Percentiles rank a stretch among this genome's conserved stretches.
Evolutionary conservation across 2,329 filamentous ascomycete species (phyloP).

Genomic region (Fusarium praegraminearum): DNA sequence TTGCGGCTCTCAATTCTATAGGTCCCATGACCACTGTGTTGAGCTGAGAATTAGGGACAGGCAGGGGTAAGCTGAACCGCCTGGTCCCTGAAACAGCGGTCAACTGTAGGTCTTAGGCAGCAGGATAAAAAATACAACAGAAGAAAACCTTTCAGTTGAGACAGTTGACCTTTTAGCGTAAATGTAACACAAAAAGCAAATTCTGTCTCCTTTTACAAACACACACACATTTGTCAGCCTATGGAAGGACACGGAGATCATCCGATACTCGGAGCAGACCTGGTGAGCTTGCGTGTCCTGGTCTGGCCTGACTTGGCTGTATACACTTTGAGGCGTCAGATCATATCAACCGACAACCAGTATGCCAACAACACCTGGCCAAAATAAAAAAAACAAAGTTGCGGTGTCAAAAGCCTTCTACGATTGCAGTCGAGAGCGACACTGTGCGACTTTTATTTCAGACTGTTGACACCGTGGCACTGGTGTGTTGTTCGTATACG

Average conservation of each 20-base stretch:
- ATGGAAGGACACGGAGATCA: not conserved
- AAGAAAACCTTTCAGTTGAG: not conserved
- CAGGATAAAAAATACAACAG: constrained; percentile 11
- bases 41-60: constrained; percentile 26
- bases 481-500: not conserved
- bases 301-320: not conserved
- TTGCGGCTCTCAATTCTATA: constrained; percentile 24
- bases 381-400: constrained; percentile 11
- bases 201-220: not conserved
- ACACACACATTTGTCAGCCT: not conserved
- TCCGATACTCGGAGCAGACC: constrained; percentile 2
- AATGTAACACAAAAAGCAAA: not conserved
- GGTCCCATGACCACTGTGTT: constrained; percentile 15
- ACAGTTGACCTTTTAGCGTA: not conserved
- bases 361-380: not conserved
- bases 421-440: not conserved
- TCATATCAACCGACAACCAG: not conserved
- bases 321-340: not conserved
- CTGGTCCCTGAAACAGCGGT: constrained; percentile 27
- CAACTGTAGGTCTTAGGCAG: constrained; percentile 22
- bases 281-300: not conserved
- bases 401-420: not conserved
- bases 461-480: not conserved
- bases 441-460: not conserved
- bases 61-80: constrained; percentile 32